phyloP scores from a whole-genome alignment of 208 protist genomes.

The Blechomonas ayalai region DNA sequence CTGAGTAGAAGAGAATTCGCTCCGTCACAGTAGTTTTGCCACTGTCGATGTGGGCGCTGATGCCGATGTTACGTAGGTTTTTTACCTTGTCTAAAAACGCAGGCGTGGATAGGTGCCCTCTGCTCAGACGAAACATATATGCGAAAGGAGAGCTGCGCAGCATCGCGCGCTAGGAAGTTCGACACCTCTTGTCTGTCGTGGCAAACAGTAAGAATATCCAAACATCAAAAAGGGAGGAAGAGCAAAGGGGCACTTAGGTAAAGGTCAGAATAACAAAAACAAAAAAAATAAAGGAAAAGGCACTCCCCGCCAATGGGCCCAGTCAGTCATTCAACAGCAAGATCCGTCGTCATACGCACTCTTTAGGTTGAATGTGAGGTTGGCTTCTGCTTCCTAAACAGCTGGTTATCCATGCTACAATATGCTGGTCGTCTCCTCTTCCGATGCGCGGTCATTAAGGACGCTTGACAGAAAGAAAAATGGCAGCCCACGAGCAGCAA shows the following conservation, averaged over 20 bases:
- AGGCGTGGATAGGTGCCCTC: constrained; percentile 32
- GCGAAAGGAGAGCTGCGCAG: constrained; percentile 21
- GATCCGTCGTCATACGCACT: too few relatives aligned
- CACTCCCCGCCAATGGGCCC: too few relatives aligned
- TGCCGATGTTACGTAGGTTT: constrained; percentile 94
- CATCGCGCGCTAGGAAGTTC: constrained; percentile 4
- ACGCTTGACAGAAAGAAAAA: too few relatives aligned
- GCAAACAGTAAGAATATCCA: constrained; percentile 2
- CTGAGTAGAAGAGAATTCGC: constrained; percentile 97
- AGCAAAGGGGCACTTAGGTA: constrained; percentile 1
- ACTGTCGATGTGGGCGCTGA: constrained; percentile 98
- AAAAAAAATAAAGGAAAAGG: neutral
- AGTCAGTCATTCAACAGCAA: too few relatives aligned
- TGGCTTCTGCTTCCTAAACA: too few relatives aligned
- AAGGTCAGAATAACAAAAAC: constrained; percentile 3
- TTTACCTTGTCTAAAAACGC: constrained; percentile 62
- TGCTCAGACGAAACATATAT: constrained; percentile 23
- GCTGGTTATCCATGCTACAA: too few relatives aligned
- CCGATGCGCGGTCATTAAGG: too few relatives aligned
- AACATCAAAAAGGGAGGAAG: constrained; percentile 4
- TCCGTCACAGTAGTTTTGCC: constrained; percentile 99
- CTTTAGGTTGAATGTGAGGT: too few relatives aligned
- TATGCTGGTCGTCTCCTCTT: too few relatives aligned
- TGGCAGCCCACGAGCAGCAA: too few relatives aligned
- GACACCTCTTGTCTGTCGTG: neutral